Evolutionary conservation across 257 asterid species (phyloP), one percentile per base, ranked within the genome.

Genomic region (Petunia axillaris): DNA sequence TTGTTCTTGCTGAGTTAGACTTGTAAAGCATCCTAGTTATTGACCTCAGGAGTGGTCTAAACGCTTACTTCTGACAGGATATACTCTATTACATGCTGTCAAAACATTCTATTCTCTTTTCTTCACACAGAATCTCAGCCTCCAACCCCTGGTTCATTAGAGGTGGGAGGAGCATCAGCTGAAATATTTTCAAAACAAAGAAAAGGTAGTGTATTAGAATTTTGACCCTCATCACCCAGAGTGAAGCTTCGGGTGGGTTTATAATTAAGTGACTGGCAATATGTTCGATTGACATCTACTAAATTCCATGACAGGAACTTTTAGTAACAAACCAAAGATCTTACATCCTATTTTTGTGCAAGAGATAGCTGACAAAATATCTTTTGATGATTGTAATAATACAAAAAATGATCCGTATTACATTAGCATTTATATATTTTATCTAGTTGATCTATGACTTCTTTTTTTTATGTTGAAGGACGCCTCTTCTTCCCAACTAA

Each of bases 1-100:
- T 57, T 64, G 43, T 38, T 64, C 71, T 64, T 64, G 35, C 71
- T 11, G 71, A 64, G 25, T 64, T 64, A 38, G 71, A 64, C 71
- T 64, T 11, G 25, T 64, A 64, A 38, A 64, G 6, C 48, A 38
- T 64, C 5, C 71, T 64, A 64, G 71, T 64, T 13, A 64, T 64
- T 38, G 37, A 64, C 71, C 48, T 0, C 25, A 11, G 44, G 40
- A 1, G 16, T 38, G 25, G 25, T 64, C 46, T 64, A 64, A 25
- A 64, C 70, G 8, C 4, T 11, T 16, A 11, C 44, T 64, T n/a
- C 4, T 16, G 38, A 37, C 16, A 64, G 16, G 16, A 1, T 11
- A 37, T 64, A 64, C 70, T 64, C 70, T 64, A 37, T 64, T 64
- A 37, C 46, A 37, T 64, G 70, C 70, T 64, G 38, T 64, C 46